Base-by-base conservation (phyloP, 1,284 basidiomycete genomes). In the Papiliotrema fonsecae region DNA sequence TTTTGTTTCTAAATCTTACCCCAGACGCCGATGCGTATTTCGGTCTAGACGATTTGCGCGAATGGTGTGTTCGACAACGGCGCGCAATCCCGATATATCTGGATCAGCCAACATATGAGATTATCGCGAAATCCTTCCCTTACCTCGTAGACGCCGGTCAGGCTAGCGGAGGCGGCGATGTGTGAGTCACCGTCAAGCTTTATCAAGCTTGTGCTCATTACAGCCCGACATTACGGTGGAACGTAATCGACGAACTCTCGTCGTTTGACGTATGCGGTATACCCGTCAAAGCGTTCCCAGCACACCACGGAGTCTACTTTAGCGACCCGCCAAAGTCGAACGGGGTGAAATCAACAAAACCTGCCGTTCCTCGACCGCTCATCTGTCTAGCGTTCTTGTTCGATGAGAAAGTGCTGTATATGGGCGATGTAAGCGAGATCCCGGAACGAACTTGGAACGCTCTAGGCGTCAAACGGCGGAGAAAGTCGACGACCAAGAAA, bases 131-230 rank as follows among this genome's bases (percentile, higher is more conserved):
- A 31, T 57, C 64, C 6, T 75, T 70, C 53, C 74, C 73, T 0
- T 75, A 75, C 47, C 64, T 75, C 43, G 68, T 75, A 3, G 74
- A 75, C 52, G 61, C 61, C 49, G 62, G 57, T 21, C 62, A 72
- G 51, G 74, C 72, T 1, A 72, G 65, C 28, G 75, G 75, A n/a
- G 75, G 75, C 13, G 74, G 74, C 7, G 73, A 75, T 49, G 65
- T 76, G 56, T 67, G 47, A 58, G 62, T 61, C 2, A 5, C 19
- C 28, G 14, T n/a, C 24, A 21, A 16, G 25, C 4, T 19, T n/a
- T 21, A 10, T 21, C 7, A 21, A 25, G 13, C 6, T 14, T 34
- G 16, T 36, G 27, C 25, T 22, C 10, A 10, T 2, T n/a, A 19
- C 35, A 65, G 64, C 4, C 69, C 69, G 1, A 51, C 56, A 16